Conservation (phyloP, 345 rosid genomes). For the Balakata baccata region DNA sequence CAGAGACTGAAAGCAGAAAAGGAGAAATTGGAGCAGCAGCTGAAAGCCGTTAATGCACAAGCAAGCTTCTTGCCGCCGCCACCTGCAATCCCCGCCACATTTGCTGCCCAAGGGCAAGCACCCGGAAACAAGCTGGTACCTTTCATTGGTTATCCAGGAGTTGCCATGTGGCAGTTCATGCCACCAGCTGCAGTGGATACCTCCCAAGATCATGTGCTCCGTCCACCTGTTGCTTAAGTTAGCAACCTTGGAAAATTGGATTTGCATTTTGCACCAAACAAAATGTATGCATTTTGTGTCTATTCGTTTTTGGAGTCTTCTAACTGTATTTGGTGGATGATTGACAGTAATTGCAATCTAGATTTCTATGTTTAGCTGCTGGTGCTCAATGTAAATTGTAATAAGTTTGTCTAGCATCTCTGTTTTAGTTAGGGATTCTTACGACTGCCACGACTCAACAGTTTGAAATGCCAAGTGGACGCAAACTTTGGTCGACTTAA, state of each 20-base stretch:
- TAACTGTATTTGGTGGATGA: constrained; percentile 46
- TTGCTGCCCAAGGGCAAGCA: constrained; percentile 53
- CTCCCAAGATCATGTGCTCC: constrained; percentile 82
- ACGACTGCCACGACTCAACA: no score
- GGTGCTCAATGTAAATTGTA: constrained; percentile 53
- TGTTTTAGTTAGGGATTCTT: neutral
- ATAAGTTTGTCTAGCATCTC: constrained; percentile 31
- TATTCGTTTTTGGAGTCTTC: constrained; percentile 34
- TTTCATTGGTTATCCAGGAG: constrained; percentile 61
- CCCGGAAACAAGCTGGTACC: constrained; percentile 73
- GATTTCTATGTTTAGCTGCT: constrained; percentile 26
- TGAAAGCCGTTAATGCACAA: constrained; percentile 56
- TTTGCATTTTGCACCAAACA: constrained; percentile 41
- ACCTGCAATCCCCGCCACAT: constrained; percentile 56
- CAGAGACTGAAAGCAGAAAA: constrained; percentile 67
- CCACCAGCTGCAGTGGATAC: constrained; percentile 75
- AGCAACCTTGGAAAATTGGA: constrained; percentile 22
- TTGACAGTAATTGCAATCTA: constrained; percentile 22
- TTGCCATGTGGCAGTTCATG: constrained; percentile 95
- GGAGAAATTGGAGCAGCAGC: constrained; percentile 67
- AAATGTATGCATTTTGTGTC: constrained; percentile 34
- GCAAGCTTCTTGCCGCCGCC: constrained; percentile 57
- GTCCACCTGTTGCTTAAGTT: constrained; percentile 85
- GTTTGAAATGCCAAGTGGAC: neutral
- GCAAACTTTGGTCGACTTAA: no score